Evolutionary conservation across 1,284 basidiomycete genomes (phyloP), one percentile per base, ranked within the genome.

Genomic region (Calocybe gambosa): DNA sequence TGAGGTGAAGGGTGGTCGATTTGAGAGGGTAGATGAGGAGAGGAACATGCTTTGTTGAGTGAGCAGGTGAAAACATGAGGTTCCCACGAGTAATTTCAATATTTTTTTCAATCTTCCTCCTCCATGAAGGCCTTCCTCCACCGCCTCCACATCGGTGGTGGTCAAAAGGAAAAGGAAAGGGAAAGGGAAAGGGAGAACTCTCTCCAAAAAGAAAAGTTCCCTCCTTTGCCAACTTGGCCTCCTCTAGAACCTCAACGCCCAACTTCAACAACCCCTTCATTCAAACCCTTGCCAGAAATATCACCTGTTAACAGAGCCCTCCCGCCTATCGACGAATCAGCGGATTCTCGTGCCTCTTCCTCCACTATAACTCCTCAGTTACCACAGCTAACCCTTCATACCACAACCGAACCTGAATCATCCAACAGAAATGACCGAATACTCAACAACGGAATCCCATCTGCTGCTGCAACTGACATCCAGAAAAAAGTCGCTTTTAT

Each of bases 401-500:
- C 55, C 36, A 56, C 63, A 15, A 53, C 54, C 34, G 69, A 68
- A 46, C 63, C 59, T 33, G 79, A 82, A 42, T 69, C 73, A 7
- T 59, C 74, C 40, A 71, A 68, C 21, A 71, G 75, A 28, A 74
- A 66, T 55, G 75, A 76, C 16, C 74, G 78, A 57, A 83, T 78
- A 62, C 66, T 65, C 34, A 66, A 70, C 41, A 74, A 78, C 55
- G 66, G 66, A 28, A 68, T 62, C 40, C 62, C 49, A 49, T 64
- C 65, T 16, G 49, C 61, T 13, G 64, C 62, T 23, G 58, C 55
- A 26, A 64, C 55, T 49, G 79, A 82, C 53, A 69, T 77, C 23
- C 78, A 78, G 58, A 89, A 89, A 71, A 89, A 89, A 66, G 87
- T 90, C 43, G 87, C 87, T 19, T 90, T 90, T 66, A 74, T 86